Conservation (phyloP, 108 stramenopile genomes). For the Cyclotella sp. region DNA sequence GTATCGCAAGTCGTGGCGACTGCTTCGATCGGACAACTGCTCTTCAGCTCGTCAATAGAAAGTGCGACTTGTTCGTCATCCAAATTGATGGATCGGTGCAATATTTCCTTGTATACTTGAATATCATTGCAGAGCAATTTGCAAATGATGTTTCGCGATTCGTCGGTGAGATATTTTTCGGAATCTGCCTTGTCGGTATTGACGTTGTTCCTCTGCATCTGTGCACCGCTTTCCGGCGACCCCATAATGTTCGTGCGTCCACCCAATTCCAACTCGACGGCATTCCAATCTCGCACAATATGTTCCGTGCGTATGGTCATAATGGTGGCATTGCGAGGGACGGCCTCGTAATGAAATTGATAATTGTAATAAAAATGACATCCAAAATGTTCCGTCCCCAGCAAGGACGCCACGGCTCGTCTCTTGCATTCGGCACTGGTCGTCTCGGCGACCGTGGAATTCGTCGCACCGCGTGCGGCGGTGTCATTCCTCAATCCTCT, state of each 20-base stretch:
- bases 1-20: conserved; percentile 6
- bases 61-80: conserved; percentile 4
- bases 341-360: conserved; percentile 10
- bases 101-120: conserved; percentile 24
- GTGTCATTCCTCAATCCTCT: background rate
- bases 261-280: conserved; percentile 4
- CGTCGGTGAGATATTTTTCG: background rate
- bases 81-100: conserved; percentile 17
- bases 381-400: background rate
- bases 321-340: background rate
- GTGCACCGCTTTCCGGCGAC: background rate
- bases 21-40: conserved; percentile 17
- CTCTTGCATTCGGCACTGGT: background rate
- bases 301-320: conserved; percentile 11
- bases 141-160: background rate
- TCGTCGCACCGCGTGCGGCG: background rate
- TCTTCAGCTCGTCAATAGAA: conserved; percentile 21
- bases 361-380: conserved; percentile 21
- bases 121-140: conserved; percentile 10
- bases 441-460: background rate
- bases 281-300: conserved; percentile 14
- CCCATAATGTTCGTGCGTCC: background rate
- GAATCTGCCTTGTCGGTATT: background rate
- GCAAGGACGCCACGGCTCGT: conserved; percentile 5
- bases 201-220: conserved; percentile 1